Percentiles rank a stretch among this genome's conserved stretches.
These are phyloP conservation scores for Cyclotella sp. DNA, from an alignment of 108 stramenopile genomes.

Conservation along the genomic window DNA sequence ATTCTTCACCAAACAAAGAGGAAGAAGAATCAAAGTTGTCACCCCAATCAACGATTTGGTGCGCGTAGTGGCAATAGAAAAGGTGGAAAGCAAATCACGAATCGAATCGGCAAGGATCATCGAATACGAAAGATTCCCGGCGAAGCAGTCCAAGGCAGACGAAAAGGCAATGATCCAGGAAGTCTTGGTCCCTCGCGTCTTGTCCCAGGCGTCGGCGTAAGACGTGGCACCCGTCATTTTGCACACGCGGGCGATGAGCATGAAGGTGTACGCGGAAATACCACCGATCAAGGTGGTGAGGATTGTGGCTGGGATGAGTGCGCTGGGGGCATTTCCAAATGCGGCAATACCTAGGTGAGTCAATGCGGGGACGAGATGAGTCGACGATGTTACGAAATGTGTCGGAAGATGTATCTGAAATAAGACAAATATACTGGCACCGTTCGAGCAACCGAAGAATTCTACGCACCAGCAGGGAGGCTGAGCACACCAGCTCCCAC, in stretches of 20 bases:
- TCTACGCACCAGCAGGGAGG: constrained; percentile 80
- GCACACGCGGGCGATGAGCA: constrained; percentile 88
- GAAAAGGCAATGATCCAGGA: constrained; percentile 86
- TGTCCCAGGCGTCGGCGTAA: constrained; percentile 94
- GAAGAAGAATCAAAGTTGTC: constrained; percentile 85
- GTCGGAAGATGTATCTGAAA: neutral
- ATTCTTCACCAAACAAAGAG: constrained; percentile 93
- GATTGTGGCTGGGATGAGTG: constrained; percentile 85
- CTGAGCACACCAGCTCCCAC: constrained; percentile 95
- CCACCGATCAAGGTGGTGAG: constrained; percentile 85
- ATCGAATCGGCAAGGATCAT: constrained; percentile 97
- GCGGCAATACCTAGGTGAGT: constrained; percentile 77
- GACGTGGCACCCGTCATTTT: constrained; percentile 82
- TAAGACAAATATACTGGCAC: neutral
- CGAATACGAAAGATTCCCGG: constrained; percentile 88
- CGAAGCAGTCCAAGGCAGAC: constrained; percentile 89
- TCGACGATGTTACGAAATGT: neutral
- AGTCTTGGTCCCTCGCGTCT: constrained; percentile 71
- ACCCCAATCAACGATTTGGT: constrained; percentile 69
- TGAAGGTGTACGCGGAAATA: constrained; percentile 91
- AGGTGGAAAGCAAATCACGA: constrained; percentile 70
- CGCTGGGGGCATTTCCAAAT: constrained; percentile 91
- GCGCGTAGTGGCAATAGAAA: constrained; percentile 72
- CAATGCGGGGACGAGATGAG: neutral
- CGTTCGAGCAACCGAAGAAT: neutral